Evolutionary conservation across 2,329 filamentous ascomycete genomes (phyloP).

Genomic region (Eutypella sp.): DNA sequence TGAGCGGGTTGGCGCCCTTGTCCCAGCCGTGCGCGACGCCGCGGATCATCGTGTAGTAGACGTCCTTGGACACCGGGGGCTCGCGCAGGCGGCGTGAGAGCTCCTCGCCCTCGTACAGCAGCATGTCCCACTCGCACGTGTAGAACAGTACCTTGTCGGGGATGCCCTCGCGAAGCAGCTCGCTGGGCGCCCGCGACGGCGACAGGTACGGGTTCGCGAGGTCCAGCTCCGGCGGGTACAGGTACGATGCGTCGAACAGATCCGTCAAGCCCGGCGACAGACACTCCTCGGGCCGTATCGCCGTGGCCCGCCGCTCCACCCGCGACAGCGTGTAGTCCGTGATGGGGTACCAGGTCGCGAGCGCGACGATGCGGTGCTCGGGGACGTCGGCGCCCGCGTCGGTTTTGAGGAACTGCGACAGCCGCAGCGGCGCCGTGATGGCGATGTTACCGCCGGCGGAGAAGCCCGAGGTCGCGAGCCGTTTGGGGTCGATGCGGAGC

Average conservation of each 20-base stretch:
- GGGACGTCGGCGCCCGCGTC: slow-evolving; percentile 22
- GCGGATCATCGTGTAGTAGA: slow-evolving; percentile 53
- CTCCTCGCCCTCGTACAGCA: slow-evolving; percentile 54
- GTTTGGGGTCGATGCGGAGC: slow-evolving; percentile 51
- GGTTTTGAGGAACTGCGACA: slow-evolving; percentile 24
- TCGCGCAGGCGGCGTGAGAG: slow-evolving; percentile 54
- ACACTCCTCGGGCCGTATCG: slow-evolving; percentile 51
- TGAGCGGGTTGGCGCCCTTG: slow-evolving; percentile 58
- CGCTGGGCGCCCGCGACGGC: slow-evolving; percentile 51
- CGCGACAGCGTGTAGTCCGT: slow-evolving; percentile 57
- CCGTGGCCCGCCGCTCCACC: slow-evolving; percentile 49
- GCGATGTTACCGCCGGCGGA: slow-evolving; percentile 57
- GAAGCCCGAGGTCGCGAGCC: slow-evolving; percentile 58
- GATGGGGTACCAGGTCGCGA: slow-evolving; percentile 58
- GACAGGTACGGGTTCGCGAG: slow-evolving; percentile 52
- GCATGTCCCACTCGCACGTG: slow-evolving; percentile 62
- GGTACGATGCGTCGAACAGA: slow-evolving; percentile 59
- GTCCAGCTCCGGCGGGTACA: slow-evolving; percentile 47
- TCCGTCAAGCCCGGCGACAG: slow-evolving; percentile 54
- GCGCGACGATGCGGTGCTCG: slow-evolving; percentile 43
- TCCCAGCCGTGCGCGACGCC: slow-evolving; percentile 62
- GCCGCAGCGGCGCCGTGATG: slow-evolving; percentile 36
- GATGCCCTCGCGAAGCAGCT: slow-evolving; percentile 39
- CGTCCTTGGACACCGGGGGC: slow-evolving; percentile 45
- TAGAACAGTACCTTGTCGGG: slow-evolving; percentile 53